phyloP scores from a whole-genome alignment of 2,329 filamentous ascomycete genomes.

The Fusarium succisae region DNA sequence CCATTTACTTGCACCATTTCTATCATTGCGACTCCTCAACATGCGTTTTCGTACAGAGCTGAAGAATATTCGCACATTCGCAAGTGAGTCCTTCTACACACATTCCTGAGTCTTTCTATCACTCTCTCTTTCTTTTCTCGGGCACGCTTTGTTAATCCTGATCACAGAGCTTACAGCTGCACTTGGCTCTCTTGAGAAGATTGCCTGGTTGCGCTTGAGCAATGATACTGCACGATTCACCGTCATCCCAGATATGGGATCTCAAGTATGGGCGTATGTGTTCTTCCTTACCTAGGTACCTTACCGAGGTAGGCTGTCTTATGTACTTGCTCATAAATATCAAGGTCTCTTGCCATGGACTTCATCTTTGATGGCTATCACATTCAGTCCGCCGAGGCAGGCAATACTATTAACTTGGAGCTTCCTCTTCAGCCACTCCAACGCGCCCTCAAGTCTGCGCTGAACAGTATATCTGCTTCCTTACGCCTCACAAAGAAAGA shows the following conservation, averaged over 20 bases:
- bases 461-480: constrained; percentile 81
- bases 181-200: constrained; percentile 76
- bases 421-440: constrained; percentile 88
- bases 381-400: constrained; percentile 82
- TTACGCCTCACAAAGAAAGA: constrained; percentile 95
- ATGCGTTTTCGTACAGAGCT: constrained; percentile 75
- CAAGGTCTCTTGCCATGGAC: constrained; percentile 71
- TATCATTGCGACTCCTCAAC: constrained; percentile 34
- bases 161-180: constrained; percentile 69
- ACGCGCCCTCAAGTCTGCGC: constrained; percentile 89
- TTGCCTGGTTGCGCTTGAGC: constrained; percentile 90
- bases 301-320: neutral
- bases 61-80: constrained; percentile 72
- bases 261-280: constrained; percentile 91
- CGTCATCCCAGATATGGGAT: constrained; percentile 92
- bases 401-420: constrained; percentile 96
- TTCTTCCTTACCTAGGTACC: neutral
- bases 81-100: constrained; percentile 57
- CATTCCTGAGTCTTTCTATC: neutral
- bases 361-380: constrained; percentile 88
- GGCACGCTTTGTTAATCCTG: neutral
- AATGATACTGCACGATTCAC: constrained; percentile 91
- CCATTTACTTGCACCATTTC: neutral
- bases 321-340: constrained; percentile 3
- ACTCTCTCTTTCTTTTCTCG: neutral